Evolutionary conservation across 1,139 yeast species (phyloP).

Genomic region (Taphrina confusa): DNA sequence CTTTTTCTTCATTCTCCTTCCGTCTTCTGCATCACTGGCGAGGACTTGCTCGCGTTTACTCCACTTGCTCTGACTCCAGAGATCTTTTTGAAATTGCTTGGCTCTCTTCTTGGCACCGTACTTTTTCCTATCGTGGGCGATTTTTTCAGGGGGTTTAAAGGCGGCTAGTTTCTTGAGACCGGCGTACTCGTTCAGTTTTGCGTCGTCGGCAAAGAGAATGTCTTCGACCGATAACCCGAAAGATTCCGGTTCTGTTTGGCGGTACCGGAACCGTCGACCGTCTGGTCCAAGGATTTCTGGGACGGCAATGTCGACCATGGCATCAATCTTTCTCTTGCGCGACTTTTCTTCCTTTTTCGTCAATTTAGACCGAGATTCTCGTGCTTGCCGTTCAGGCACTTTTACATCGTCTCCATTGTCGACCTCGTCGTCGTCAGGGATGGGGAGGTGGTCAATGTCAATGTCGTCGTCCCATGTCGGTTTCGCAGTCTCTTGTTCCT

Average conservation of each 20-base stretch:
- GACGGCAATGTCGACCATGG: slow-evolving; percentile 21
- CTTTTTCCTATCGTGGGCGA: slow-evolving; percentile 77
- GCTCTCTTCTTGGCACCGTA: slow-evolving; percentile 78
- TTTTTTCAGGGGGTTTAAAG: slow-evolving; percentile 73
- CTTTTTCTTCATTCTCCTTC: slow-evolving; percentile 17
- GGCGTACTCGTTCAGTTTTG: slow-evolving; percentile 74
- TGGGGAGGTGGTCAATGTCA: slow-evolving; percentile 44
- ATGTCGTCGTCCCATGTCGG: slow-evolving; percentile 58
- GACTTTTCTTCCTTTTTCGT: slow-evolving; percentile 63
- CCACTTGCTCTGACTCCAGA: slow-evolving; percentile 42
- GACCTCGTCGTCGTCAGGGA: slow-evolving; percentile 43
- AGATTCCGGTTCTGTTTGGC: slow-evolving; percentile 93
- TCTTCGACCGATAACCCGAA: slow-evolving; percentile 86
- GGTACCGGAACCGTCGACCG: slow-evolving; percentile 61
- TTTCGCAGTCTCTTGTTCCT: slow-evolving; percentile 55
- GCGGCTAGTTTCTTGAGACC: slow-evolving; percentile 94
- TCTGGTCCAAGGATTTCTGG: slow-evolving; percentile 42
- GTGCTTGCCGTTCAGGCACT: slow-evolving; percentile 41
- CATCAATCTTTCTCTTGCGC: slow-evolving; percentile 55
- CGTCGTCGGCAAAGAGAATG: slow-evolving; percentile 85
- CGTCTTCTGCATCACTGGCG: background rate
- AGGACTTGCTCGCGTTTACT: background rate
- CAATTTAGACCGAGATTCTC: slow-evolving; percentile 50
- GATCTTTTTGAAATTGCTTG: slow-evolving; percentile 86
- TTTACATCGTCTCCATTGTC: slow-evolving; percentile 38